These are phyloP conservation scores for Oenanthe javanica DNA, from an alignment of 140 eudicot species.

Conservation along the genomic window DNA sequence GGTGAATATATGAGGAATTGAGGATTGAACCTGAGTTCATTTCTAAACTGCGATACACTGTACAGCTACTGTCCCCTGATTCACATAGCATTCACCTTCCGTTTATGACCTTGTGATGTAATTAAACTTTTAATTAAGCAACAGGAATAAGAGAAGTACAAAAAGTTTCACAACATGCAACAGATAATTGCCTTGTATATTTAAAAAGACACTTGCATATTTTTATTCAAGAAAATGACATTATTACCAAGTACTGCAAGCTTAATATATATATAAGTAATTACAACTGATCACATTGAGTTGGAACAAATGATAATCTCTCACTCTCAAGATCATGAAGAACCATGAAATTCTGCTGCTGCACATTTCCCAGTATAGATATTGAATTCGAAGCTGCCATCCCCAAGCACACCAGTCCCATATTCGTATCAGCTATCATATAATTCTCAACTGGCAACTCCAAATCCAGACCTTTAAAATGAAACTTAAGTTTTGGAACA, in stretches of 20 bases:
- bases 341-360: slow-evolving; percentile 27
- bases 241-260: neutral
- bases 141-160: neutral
- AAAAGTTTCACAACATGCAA: neutral
- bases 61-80: neutral
- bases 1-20: neutral
- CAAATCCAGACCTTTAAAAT: slow-evolving; percentile 23
- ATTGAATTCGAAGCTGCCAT: slow-evolving; percentile 16
- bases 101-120: neutral
- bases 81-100: neutral
- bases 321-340: slow-evolving; percentile 26
- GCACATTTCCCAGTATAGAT: slow-evolving; percentile 25
- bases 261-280: neutral
- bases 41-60: neutral
- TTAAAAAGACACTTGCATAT: neutral
- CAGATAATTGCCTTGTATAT: neutral
- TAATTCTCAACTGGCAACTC: slow-evolving; percentile 22
- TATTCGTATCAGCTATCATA: slow-evolving; percentile 10
- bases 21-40: neutral
- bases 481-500: slow-evolving; percentile 23
- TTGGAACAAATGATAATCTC: slow-evolving; percentile 22
- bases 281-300: slow-evolving; percentile 22
- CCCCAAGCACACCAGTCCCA: slow-evolving; percentile 21
- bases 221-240: too few relatives aligned
- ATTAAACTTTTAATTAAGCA: neutral